Conservation (phyloP, 2,329 filamentous ascomycete species). For the Sporothrix luriei region DNA sequence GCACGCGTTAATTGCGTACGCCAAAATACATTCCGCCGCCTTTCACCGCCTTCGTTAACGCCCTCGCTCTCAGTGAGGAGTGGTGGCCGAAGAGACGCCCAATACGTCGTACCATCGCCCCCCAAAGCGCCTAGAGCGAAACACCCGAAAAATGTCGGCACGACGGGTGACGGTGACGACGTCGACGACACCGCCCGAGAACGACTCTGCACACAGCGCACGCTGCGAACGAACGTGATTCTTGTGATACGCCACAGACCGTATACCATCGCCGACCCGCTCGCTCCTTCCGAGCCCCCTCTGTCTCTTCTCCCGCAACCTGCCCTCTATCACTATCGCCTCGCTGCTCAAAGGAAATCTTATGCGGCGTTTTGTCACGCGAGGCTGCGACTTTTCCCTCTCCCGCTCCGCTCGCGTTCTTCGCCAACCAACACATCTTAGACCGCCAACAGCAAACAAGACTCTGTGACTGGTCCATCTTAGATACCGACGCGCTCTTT, state of each 20-base stretch:
- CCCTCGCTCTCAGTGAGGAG: not conserved
- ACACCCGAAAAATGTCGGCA: conserved; percentile 27
- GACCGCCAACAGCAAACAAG: not conserved
- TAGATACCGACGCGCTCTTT: not conserved
- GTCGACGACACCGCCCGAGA: conserved; percentile 13
- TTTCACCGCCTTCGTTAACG: conserved; percentile 26
- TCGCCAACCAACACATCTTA: not conserved
- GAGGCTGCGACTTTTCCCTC: conserved; percentile 10
- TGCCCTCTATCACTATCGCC: not conserved
- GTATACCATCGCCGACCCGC: not conserved
- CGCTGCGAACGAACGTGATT: not conserved
- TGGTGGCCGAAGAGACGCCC: not conserved
- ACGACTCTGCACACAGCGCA: conserved; percentile 17
- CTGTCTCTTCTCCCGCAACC: no score
- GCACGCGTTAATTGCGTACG: not conserved
- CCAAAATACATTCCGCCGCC: not conserved
- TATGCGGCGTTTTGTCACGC: conserved; percentile 13
- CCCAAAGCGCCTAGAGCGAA: not conserved
- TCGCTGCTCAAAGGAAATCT: no score
- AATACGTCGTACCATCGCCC: not conserved
- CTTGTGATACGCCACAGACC: not conserved
- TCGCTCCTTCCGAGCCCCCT: not conserved
- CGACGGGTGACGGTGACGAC: conserved; percentile 21
- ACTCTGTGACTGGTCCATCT: not conserved
- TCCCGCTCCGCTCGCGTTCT: not conserved